Percentiles rank a stretch among this genome's conserved stretches.
Conservation (phyloP, 805 yeast genomes). For the Yarrowia divulgata region DNA sequence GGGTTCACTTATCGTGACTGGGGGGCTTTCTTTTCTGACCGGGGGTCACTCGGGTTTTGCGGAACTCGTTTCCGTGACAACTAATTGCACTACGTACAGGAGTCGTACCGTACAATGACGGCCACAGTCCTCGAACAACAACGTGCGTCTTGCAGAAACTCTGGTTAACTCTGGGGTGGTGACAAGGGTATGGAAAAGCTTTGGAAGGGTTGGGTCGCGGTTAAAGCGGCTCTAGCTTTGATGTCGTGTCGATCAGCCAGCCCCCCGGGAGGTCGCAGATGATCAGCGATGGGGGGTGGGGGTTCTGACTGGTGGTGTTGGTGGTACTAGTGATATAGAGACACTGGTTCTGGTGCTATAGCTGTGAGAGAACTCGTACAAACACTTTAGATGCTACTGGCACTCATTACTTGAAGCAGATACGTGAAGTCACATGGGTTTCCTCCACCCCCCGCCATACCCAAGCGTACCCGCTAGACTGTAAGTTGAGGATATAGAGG, state of each 20-base stretch:
- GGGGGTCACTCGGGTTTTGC: background rate
- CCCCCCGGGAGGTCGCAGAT: background rate
- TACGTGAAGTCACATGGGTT: too few relatives aligned
- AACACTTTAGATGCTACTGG: too few relatives aligned
- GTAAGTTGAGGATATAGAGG: constrained; percentile 11
- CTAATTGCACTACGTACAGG: background rate
- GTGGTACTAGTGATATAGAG: too few relatives aligned
- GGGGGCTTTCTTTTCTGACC: too few relatives aligned
- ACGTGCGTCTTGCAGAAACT: constrained; percentile 21
- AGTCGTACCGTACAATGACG: too few relatives aligned
- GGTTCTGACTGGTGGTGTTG: too few relatives aligned
- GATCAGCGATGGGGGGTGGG: background rate
- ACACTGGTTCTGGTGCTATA: too few relatives aligned
- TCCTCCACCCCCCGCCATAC: background rate
- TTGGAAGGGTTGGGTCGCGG: constrained; percentile 18
- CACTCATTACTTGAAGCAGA: too few relatives aligned
- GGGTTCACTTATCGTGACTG: too few relatives aligned
- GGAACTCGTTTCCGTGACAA: constrained; percentile 8
- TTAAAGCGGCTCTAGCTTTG: background rate
- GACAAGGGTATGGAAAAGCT: constrained; percentile 33
- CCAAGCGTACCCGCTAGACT: background rate
- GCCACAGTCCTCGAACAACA: background rate
- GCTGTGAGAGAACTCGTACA: too few relatives aligned
- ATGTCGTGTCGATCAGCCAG: constrained; percentile 12
- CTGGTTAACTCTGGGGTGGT: background rate